A percentile compares a stretch with the other conserved stretches of the same genome.
These are phyloP conservation scores for Acanthamoeba sp. DNA, from an alignment of 208 protist genomes.

Conservation along the genomic window DNA sequence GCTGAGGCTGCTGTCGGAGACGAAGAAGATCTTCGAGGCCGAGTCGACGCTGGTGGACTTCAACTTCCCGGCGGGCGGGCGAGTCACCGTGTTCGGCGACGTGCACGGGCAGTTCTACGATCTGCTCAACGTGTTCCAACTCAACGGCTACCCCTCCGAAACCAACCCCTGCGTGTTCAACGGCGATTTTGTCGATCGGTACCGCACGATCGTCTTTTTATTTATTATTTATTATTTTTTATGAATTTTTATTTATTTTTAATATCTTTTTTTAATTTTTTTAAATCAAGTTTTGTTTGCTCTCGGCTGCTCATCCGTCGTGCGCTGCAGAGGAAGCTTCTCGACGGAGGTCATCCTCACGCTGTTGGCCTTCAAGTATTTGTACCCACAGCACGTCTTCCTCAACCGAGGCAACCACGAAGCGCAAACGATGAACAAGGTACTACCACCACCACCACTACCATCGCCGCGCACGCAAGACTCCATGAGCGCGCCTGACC, in stretches of 20 bases:
- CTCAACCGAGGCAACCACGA: conserved; percentile 97
- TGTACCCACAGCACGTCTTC: conserved; percentile 97
- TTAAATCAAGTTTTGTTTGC: no score
- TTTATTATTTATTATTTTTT: no score
- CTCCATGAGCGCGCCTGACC: background rate
- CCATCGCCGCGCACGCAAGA: background rate
- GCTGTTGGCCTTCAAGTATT: conserved; percentile 97
- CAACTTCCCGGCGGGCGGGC: conserved; percentile 73
- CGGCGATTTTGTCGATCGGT: conserved; percentile 87
- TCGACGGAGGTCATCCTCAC: conserved; percentile 96
- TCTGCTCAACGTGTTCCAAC: conserved; percentile 96
- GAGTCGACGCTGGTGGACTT: conserved; percentile 89
- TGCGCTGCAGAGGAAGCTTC: conserved; percentile 98
- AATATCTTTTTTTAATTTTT: no score
- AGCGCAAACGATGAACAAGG: conserved; percentile 95
- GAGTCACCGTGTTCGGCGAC: conserved; percentile 98
- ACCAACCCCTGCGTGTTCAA: conserved; percentile 97
- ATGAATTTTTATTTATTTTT: no score
- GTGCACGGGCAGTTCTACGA: conserved; percentile 99
- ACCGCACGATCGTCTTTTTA: no score
- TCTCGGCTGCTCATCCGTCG: background rate
- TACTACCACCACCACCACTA: no score
- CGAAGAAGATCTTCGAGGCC: conserved; percentile 77
- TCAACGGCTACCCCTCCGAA: conserved; percentile 87
- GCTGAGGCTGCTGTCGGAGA: conserved; percentile 82